A percentile compares a stretch with the other conserved stretches of the same genome.
phyloP scores from a whole-genome alignment of 2,329 filamentous ascomycete species.

The Aspergillus calidoustus region DNA sequence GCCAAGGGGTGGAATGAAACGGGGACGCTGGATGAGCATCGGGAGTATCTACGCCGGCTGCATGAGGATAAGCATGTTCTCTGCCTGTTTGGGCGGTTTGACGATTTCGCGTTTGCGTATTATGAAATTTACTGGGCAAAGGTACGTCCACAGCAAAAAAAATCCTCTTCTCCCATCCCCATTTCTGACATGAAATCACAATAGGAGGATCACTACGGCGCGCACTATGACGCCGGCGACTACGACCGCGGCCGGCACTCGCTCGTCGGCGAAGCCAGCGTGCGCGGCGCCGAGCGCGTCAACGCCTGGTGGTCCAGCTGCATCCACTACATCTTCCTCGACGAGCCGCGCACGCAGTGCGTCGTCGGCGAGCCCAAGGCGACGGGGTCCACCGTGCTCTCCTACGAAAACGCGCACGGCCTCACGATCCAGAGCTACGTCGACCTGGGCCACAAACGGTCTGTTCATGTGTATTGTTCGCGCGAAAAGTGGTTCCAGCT shows the following conservation, averaged over 20 bases:
- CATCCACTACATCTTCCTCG: slow-evolving; percentile 65
- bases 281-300: slow-evolving; percentile 60
- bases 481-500: slow-evolving; percentile 72
- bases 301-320: slow-evolving; percentile 62
- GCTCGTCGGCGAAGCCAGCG: slow-evolving; percentile 60
- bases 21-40: slow-evolving; percentile 74
- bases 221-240: slow-evolving; percentile 59
- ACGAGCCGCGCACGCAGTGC: slow-evolving; percentile 60
- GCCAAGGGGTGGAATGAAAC: slow-evolving; percentile 81
- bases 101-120: slow-evolving; percentile 74
- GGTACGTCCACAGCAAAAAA: slow-evolving; percentile 41
- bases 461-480: slow-evolving; percentile 67
- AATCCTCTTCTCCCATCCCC: no score
- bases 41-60: slow-evolving; percentile 69
- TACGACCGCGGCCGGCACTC: slow-evolving; percentile 66
- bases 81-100: slow-evolving; percentile 64
- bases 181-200: no score
- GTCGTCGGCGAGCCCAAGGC: slow-evolving; percentile 70
- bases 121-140: slow-evolving; percentile 82
- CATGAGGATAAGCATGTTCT: slow-evolving; percentile 73
- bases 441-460: slow-evolving; percentile 73
- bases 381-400: slow-evolving; percentile 70
- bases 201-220: slow-evolving; percentile 65
- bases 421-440: slow-evolving; percentile 74
- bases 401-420: slow-evolving; percentile 75